Conservation (phyloP, 306 rosid genomes). For the Corylus avellana region DNA sequence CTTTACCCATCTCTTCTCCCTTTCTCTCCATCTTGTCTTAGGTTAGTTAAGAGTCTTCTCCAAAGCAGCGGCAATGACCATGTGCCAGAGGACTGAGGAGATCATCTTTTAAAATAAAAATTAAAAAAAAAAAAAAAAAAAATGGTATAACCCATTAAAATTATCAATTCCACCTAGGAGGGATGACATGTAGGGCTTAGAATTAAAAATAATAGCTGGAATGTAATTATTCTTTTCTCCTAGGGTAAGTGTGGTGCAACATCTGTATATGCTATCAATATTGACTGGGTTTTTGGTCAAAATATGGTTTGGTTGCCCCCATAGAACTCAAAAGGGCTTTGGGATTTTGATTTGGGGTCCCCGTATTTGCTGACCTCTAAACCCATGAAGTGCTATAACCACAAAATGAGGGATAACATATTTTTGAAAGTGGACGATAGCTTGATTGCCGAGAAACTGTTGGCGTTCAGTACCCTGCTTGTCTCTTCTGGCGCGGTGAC, state of each 20-base stretch:
- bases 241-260: background rate
- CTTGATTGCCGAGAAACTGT: no score
- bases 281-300: background rate
- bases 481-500: no score
- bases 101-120: background rate
- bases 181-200: background rate
- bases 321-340: background rate
- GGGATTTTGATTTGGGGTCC: no score
- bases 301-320: background rate
- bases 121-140: no score
- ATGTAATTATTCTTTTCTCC: background rate
- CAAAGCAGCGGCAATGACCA: background rate
- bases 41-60: background rate
- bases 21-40: background rate
- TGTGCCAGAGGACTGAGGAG: background rate
- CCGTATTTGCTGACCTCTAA: no score
- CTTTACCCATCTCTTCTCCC: background rate
- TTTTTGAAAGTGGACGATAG: no score
- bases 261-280: background rate
- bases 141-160: no score
- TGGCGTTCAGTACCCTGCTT: no score
- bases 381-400: no score
- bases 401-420: no score
- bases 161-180: no score
- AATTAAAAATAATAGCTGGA: background rate